Evolutionary conservation across 2,329 filamentous ascomycete genomes (phyloP).

Genomic region (Fusarium subglutinans): DNA sequence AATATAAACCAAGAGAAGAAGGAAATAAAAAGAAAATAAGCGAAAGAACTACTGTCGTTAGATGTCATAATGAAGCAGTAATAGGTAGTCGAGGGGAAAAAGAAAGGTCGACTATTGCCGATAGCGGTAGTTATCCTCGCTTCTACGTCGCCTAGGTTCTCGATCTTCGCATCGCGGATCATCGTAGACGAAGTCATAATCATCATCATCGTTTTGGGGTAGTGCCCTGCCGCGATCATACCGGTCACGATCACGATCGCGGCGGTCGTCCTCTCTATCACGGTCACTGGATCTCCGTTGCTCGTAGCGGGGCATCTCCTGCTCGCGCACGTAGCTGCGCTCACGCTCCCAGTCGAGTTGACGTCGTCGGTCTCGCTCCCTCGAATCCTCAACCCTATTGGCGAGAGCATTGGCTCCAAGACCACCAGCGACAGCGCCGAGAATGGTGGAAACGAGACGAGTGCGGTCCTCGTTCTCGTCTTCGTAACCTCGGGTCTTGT

Average conservation of each 20-base stretch:
- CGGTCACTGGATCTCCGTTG: slow-evolving; percentile 23
- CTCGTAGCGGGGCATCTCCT: slow-evolving; percentile 42
- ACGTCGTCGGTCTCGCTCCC: slow-evolving; percentile 46
- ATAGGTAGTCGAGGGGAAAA: background rate
- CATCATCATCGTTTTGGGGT: slow-evolving; percentile 34
- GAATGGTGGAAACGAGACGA: slow-evolving; percentile 57
- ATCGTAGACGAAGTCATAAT: slow-evolving; percentile 45
- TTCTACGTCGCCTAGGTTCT: slow-evolving; percentile 35
- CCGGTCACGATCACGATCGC: slow-evolving; percentile 21
- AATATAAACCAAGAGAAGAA: background rate
- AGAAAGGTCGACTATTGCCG: slow-evolving; percentile 22
- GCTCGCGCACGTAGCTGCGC: slow-evolving; percentile 44
- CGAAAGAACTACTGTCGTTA: slow-evolving; percentile 14
- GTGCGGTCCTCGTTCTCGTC: slow-evolving; percentile 44
- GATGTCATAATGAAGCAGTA: slow-evolving; percentile 8
- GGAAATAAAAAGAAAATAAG: background rate
- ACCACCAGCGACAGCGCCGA: slow-evolving; percentile 64
- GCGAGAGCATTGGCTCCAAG: slow-evolving; percentile 63
- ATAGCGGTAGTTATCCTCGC: slow-evolving; percentile 40
- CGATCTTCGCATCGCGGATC: slow-evolving; percentile 43
- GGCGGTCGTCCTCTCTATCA: slow-evolving; percentile 15
- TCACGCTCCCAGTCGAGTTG: slow-evolving; percentile 52
- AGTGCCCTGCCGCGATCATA: slow-evolving; percentile 36
- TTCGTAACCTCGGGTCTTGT: slow-evolving; percentile 41
- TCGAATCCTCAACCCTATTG: slow-evolving; percentile 53